A percentile compares a stretch with the other conserved stretches of the same genome.
Conservation (phyloP, 768 basidiomycete species). For the Gyrodon lividus region DNA sequence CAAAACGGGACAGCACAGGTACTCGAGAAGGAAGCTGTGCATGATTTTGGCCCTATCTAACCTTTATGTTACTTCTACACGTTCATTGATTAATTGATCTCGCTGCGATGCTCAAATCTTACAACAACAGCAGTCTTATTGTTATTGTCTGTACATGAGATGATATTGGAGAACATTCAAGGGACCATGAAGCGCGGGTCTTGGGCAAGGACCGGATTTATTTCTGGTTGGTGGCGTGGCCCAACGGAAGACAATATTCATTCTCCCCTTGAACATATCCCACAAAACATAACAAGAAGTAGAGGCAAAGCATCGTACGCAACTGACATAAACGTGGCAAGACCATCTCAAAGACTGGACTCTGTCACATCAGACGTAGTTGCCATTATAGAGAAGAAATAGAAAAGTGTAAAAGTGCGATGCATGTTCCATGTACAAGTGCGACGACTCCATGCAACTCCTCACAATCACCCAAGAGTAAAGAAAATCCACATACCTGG, state of each 20-base stretch:
- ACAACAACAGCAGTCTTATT: background rate
- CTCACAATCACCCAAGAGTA: background rate
- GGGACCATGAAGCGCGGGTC: background rate
- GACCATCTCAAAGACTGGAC: background rate
- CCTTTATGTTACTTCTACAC: too few species aligned
- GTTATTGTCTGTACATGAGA: background rate
- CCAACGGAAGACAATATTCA: too few species aligned
- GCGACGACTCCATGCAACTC: background rate
- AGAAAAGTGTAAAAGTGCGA: background rate
- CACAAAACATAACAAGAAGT: too few species aligned
- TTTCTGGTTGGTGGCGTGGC: too few species aligned
- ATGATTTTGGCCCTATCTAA: too few species aligned
- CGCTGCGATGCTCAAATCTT: too few species aligned
- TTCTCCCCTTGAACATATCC: too few species aligned
- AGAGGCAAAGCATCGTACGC: background rate
- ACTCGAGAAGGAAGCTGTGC: too few species aligned
- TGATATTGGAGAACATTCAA: background rate
- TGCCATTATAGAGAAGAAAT: background rate
- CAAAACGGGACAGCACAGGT: constrained; percentile 20
- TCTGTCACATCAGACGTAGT: constrained; percentile 1
- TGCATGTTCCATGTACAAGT: background rate
- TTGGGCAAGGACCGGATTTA: background rate
- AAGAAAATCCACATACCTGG: constrained; percentile 8
- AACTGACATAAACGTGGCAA: background rate
- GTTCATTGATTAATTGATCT: too few species aligned